Percentiles rank a stretch among this genome's conserved stretches.
Conservation (phyloP, 192 early-diverging fungal species). For the Oehlia diaphana region DNA sequence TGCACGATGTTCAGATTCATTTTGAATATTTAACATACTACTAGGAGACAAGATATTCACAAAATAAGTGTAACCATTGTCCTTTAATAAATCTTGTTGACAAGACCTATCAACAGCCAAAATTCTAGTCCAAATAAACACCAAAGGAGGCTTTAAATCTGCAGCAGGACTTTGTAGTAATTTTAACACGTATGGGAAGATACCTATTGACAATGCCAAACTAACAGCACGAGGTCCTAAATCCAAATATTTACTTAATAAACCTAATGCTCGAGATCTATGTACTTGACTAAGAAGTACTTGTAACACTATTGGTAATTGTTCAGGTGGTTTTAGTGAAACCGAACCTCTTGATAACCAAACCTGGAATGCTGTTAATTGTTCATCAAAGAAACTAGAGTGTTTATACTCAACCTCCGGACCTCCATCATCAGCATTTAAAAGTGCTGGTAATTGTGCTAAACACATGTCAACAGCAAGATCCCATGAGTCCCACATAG, state of each 20-base stretch:
- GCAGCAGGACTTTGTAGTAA: slow-evolving; percentile 89
- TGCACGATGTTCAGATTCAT: slow-evolving; percentile 86
- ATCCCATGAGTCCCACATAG: slow-evolving; percentile 96
- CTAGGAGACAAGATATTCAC: slow-evolving; percentile 82
- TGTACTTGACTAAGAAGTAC: slow-evolving; percentile 95
- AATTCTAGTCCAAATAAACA: slow-evolving; percentile 97
- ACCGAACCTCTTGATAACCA: slow-evolving; percentile 87
- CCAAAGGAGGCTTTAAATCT: slow-evolving; percentile 91
- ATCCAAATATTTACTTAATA: slow-evolving; percentile 90
- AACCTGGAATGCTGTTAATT: slow-evolving; percentile 96
- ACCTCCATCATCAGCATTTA: slow-evolving; percentile 46
- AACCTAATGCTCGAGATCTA: slow-evolving; percentile 85
- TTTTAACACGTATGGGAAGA: slow-evolving; percentile 96
- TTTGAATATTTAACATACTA: slow-evolving; percentile 65
- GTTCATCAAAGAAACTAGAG: slow-evolving; percentile 93
- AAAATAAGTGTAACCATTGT: slow-evolving; percentile 92
- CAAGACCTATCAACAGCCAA: slow-evolving; percentile 89
- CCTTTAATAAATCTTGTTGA: slow-evolving; percentile 88
- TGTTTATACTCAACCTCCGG: slow-evolving; percentile 65
- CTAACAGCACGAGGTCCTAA: slow-evolving; percentile 94
- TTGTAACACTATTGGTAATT: slow-evolving; percentile 95
- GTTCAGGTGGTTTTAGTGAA: slow-evolving; percentile 81
- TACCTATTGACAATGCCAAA: slow-evolving; percentile 89
- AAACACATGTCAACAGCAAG: slow-evolving; percentile 92
- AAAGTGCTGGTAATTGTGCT: slow-evolving; percentile 82